Evolutionary conservation across 306 rosid genomes (phyloP).

Genomic region (Rosa multiflora): DNA sequence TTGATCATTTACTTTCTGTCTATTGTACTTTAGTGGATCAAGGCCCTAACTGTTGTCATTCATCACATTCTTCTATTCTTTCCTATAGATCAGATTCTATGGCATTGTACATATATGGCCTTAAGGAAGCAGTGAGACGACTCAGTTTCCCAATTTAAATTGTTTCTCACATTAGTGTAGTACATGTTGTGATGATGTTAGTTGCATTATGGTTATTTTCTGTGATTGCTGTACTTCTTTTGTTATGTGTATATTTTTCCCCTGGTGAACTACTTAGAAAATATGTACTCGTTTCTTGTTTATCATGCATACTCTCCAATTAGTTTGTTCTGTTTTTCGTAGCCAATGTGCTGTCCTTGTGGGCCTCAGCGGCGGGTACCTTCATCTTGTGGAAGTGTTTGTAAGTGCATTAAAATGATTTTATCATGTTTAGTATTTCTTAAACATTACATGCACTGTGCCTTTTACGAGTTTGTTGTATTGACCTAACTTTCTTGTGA

Average conservation of each 20-base stretch:
- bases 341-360: slow-evolving; percentile 91
- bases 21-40: too few species aligned
- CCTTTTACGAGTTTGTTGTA: slow-evolving; percentile 14
- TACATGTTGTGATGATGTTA: too few species aligned
- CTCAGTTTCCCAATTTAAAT: too few species aligned
- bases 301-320: slow-evolving; percentile 16
- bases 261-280: too few species aligned
- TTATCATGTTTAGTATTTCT: slow-evolving; percentile 3
- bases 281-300: neutral
- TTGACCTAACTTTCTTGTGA: slow-evolving; percentile 21
- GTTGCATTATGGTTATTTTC: too few species aligned
- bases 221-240: neutral
- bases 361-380: slow-evolving; percentile 80
- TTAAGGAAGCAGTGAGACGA: too few species aligned
- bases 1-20: too few species aligned
- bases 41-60: too few species aligned
- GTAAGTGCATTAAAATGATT: slow-evolving; percentile 43
- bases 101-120: too few species aligned
- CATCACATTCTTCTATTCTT: too few species aligned
- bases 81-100: too few species aligned
- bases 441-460: slow-evolving; percentile 9
- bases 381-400: slow-evolving; percentile 85
- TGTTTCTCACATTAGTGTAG: too few species aligned
- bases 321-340: slow-evolving; percentile 18
- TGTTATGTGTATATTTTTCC: neutral